These are phyloP conservation scores for Wallacemonas rigidus DNA, from an alignment of 208 protist species.

Conservation along the genomic window DNA sequence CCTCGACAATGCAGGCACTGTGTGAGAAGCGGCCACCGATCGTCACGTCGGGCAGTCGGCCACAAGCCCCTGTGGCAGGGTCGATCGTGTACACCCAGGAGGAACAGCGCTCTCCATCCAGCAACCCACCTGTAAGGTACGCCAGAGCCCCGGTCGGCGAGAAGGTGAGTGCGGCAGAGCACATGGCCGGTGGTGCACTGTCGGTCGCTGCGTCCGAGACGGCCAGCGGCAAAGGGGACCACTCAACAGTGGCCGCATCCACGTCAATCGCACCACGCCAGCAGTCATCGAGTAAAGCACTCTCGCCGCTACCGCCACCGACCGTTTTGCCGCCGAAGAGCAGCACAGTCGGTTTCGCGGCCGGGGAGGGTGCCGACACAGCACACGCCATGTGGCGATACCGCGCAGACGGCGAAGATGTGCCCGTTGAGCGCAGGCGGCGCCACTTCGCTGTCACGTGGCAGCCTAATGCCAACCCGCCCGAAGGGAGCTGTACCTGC, in stretches of 20 bases:
- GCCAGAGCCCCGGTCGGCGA: not conserved
- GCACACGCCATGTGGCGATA: constrained; percentile 52
- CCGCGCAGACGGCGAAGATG: constrained; percentile 24
- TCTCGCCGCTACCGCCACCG: not conserved
- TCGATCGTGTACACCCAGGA: constrained; percentile 28
- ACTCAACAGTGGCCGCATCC: constrained; percentile 22
- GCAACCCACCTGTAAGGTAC: constrained; percentile 29
- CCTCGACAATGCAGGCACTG: constrained; percentile 40
- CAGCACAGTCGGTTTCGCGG: constrained; percentile 24
- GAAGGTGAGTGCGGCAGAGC: constrained; percentile 46
- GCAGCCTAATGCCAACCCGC: constrained; percentile 17
- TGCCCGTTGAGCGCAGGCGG: constrained; percentile 7
- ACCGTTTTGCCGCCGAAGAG: constrained; percentile 59
- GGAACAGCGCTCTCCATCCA: constrained; percentile 18
- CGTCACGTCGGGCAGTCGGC: not conserved
- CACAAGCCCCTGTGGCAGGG: constrained; percentile 20
- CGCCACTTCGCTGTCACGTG: constrained; percentile 28
- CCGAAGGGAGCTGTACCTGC: constrained; percentile 32
- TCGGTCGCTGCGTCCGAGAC: not conserved
- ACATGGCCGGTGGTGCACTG: constrained; percentile 38
- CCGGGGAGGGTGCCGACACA: not conserved
- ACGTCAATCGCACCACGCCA: constrained; percentile 36
- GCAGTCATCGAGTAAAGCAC: constrained; percentile 31
- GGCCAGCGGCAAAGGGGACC: constrained; percentile 19
- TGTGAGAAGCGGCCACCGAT: constrained; percentile 66